A percentile compares a stretch with the other conserved stretches of the same genome.
Evolutionary conservation across 1,284 basidiomycete genomes (phyloP).

Genomic region (Rhodotorula sp.): DNA sequence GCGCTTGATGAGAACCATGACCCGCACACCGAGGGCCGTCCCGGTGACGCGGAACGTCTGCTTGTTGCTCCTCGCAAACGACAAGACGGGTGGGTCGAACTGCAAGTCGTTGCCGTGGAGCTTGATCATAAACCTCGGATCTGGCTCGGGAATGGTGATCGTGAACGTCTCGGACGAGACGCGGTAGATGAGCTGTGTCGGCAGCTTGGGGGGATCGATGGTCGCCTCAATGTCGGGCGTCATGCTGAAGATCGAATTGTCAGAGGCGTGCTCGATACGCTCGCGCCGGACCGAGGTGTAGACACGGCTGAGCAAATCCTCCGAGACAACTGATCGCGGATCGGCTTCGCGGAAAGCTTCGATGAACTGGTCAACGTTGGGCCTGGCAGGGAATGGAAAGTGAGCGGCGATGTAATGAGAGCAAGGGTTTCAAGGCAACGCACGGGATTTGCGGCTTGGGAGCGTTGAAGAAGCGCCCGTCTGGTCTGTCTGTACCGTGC

Average conservation of each 20-base stretch:
- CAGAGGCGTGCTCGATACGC: slow-evolving; percentile 65
- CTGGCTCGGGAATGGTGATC: slow-evolving; percentile 74
- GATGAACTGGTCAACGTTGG: slow-evolving; percentile 69
- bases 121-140: slow-evolving; percentile 72
- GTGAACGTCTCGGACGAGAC: slow-evolving; percentile 79
- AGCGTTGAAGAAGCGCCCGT: slow-evolving; percentile 16
- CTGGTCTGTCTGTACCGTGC: slow-evolving; percentile 50
- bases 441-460: background rate
- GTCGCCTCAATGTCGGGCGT: slow-evolving; percentile 56
- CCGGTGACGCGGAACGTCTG: slow-evolving; percentile 85
- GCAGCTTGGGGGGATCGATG: slow-evolving; percentile 66
- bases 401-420: too few relatives aligned
- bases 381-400: slow-evolving; percentile 50
- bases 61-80: slow-evolving; percentile 69
- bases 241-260: slow-evolving; percentile 46
- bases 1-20: slow-evolving; percentile 73
- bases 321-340: slow-evolving; percentile 63
- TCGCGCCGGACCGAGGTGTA: slow-evolving; percentile 70
- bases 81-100: slow-evolving; percentile 78
- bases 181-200: slow-evolving; percentile 74
- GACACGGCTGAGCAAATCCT: slow-evolving; percentile 69
- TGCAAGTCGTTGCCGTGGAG: slow-evolving; percentile 77
- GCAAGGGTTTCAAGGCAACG: too few relatives aligned
- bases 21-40: slow-evolving; percentile 66
- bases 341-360: slow-evolving; percentile 75